Evolutionary conservation across 441 rosid species (phyloP).

Genomic region (Breynia disticha): DNA sequence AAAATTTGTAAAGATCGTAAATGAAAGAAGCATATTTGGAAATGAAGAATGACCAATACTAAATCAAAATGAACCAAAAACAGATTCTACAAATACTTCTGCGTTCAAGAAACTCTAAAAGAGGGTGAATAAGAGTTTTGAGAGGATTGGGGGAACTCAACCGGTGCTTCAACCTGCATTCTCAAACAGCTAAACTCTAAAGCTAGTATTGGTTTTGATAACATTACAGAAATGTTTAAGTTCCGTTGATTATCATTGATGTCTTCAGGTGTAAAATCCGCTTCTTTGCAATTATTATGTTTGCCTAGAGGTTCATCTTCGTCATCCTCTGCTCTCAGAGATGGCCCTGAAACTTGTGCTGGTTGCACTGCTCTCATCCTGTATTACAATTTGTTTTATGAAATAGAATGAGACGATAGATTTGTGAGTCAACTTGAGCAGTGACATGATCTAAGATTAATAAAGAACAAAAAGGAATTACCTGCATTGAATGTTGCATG

Average conservation of each 20-base stretch:
- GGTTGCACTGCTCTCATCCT: slow-evolving; percentile 65
- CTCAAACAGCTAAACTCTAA: slow-evolving; percentile 58
- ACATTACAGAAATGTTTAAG: slow-evolving; percentile 52
- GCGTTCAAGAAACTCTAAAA: slow-evolving; percentile 20
- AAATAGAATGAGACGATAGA: not conserved
- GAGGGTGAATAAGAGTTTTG: slow-evolving; percentile 15
- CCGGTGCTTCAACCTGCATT: slow-evolving; percentile 88
- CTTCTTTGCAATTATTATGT: slow-evolving; percentile 5
- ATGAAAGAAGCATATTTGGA: slow-evolving; percentile 4
- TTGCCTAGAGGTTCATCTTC: slow-evolving; percentile 11
- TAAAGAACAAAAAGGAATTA: slow-evolving; percentile 12
- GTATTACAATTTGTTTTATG: not conserved
- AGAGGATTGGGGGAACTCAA: slow-evolving; percentile 24
- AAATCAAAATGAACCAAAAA: too few relatives aligned
- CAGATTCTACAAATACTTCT: too few relatives aligned
- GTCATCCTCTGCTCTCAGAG: slow-evolving; percentile 17
- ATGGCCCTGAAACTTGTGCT: slow-evolving; percentile 39
- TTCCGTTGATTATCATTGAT: slow-evolving; percentile 21
- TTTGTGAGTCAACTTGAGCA: not conserved
- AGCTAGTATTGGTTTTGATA: slow-evolving; percentile 77
- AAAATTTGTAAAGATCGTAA: slow-evolving; percentile 29
- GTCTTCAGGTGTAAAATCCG: slow-evolving; percentile 14
- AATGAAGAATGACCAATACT: too few relatives aligned
- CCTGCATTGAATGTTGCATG: slow-evolving; percentile 86
- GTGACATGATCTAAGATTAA: not conserved